These are phyloP conservation scores for Firmiana major DNA, from an alignment of 345 rosid species.

Conservation along the genomic window DNA sequence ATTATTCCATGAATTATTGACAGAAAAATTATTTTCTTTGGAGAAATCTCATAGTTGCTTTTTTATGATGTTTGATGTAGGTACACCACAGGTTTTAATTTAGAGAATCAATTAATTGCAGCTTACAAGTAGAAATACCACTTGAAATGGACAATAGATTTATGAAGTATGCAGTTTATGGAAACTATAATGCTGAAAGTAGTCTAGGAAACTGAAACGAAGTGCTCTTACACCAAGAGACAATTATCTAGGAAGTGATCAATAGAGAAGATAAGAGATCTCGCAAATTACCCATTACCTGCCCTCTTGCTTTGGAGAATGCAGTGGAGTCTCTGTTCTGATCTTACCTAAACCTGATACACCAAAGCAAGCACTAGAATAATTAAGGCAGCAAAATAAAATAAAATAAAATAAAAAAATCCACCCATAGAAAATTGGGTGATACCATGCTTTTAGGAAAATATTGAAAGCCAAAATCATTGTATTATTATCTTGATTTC, in stretches of 20 bases:
- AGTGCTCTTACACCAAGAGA: neutral
- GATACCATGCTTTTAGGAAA: neutral
- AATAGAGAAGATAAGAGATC: neutral
- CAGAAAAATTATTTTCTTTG: neutral
- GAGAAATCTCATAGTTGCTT: neutral
- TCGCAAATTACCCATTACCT: conserved; percentile 36
- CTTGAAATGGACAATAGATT: neutral
- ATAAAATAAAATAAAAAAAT: too few relatives aligned
- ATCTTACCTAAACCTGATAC: conserved; percentile 73
- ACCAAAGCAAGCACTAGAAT: conserved; percentile 18
- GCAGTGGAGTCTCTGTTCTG: conserved; percentile 56
- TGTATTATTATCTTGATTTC: neutral
- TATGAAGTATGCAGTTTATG: neutral
- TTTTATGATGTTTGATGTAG: neutral
- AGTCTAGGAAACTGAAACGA: conserved; percentile 4
- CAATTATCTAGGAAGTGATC: neutral
- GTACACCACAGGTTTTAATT: conserved; percentile 5
- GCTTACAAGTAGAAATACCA: neutral
- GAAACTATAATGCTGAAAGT: neutral
- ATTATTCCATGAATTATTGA: neutral
- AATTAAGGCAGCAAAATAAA: neutral
- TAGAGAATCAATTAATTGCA: conserved; percentile 8
- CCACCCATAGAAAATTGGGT: neutral
- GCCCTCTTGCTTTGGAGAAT: conserved; percentile 48
- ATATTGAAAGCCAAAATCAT: neutral